Conservation (phyloP, 257 asterid genomes). For the Solanum lignicaule region DNA sequence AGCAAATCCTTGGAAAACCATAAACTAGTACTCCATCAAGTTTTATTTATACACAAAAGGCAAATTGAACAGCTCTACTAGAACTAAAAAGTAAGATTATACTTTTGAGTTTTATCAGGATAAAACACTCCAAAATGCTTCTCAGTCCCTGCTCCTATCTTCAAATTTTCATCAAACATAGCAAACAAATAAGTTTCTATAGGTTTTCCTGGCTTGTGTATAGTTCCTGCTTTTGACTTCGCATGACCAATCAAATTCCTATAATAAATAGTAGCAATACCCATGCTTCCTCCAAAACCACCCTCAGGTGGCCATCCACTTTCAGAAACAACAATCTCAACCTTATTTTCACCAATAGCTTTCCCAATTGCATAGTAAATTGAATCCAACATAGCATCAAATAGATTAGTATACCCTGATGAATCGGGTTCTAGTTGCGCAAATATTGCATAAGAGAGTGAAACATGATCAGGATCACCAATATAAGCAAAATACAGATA, state of each 20-base stretch:
- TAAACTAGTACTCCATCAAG: background rate
- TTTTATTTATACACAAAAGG: background rate
- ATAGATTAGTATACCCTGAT: conserved; percentile 14
- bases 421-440: conserved; percentile 3
- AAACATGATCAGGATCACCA: background rate
- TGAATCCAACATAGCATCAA: conserved; percentile 28
- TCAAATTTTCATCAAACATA: conserved; percentile 45
- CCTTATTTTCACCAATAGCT: conserved; percentile 14
- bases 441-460: conserved; percentile 13
- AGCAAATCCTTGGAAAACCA: background rate
- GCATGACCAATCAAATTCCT: conserved; percentile 13
- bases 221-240: conserved; percentile 10
- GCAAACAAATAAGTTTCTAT: conserved; percentile 43
- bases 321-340: conserved; percentile 24
- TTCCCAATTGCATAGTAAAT: conserved; percentile 17
- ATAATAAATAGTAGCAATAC: conserved; percentile 6
- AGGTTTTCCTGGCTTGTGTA: conserved; percentile 13
- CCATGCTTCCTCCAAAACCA: background rate
- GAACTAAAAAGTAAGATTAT: conserved; percentile 5
- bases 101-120: conserved; percentile 20
- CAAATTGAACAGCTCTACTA: background rate
- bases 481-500: conserved; percentile 14
- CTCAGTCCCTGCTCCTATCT: conserved; percentile 18
- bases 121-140: conserved; percentile 37
- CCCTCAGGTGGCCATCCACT: conserved; percentile 37